Evolutionary conservation across 1,284 basidiomycete genomes (phyloP).

Genomic region (Fomitopsis pinicola): DNA sequence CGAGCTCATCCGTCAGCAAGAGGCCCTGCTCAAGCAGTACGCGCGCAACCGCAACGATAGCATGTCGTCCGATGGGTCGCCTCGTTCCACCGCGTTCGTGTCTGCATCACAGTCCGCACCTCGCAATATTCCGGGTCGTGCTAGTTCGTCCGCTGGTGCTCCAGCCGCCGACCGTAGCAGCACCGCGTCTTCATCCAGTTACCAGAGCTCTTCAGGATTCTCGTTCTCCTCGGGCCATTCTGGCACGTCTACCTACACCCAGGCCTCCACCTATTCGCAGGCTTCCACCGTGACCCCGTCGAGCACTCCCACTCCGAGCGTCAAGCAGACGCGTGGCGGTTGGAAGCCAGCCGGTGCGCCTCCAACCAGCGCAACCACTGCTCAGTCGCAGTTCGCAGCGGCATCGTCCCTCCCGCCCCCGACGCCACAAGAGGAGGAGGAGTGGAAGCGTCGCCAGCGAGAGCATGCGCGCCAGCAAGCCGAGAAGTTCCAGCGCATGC

Average conservation of each 20-base stretch:
- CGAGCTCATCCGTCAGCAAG: constrained; percentile 9
- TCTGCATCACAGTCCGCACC: constrained; percentile 7
- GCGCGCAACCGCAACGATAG: constrained; percentile 25
- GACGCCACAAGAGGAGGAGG: constrained; percentile 33
- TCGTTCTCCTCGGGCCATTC: constrained; percentile 20
- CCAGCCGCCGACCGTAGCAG: constrained; percentile 25
- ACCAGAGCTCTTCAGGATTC: constrained; percentile 11
- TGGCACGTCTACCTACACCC: constrained; percentile 18
- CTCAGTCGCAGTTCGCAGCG: constrained; percentile 7
- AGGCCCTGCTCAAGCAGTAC: constrained; percentile 17
- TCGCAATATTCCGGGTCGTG: constrained; percentile 17
- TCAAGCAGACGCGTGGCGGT: constrained; percentile 16
- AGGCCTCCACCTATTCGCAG: constrained; percentile 11
- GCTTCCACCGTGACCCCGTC: constrained; percentile 21
- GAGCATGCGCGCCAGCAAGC: constrained; percentile 52
- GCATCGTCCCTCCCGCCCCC: constrained; percentile 3
- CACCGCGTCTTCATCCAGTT: constrained; percentile 28
- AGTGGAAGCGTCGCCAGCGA: constrained; percentile 53
- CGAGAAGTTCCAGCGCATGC: constrained; percentile 55
- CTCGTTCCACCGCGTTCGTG: constrained; percentile 3
- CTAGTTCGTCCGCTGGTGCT: constrained; percentile 18
- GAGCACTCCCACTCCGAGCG: constrained; percentile 10
- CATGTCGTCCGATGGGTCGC: constrained; percentile 13
- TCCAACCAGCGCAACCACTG: constrained; percentile 19
- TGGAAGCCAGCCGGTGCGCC: constrained; percentile 19